Conservation (phyloP, 495 filamentous ascomycete genomes). For the Podospora pseudocomata region DNA sequence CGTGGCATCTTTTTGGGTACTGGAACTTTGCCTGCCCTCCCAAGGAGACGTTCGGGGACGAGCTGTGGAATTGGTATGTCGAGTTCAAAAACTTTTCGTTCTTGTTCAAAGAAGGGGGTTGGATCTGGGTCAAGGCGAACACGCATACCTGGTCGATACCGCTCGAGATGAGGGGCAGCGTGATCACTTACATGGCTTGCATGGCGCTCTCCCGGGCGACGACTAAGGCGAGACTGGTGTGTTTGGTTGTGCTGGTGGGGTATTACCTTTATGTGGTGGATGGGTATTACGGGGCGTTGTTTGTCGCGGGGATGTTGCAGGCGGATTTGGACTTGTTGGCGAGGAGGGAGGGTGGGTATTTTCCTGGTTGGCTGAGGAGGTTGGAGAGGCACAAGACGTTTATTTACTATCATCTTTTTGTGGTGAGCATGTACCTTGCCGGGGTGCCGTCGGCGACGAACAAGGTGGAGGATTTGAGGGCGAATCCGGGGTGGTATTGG, state of each 20-base stretch:
- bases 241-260: constrained; percentile 29
- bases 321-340: constrained; percentile 48
- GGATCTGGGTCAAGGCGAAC: constrained; percentile 36
- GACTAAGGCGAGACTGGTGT: constrained; percentile 34
- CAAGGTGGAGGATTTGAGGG: constrained; percentile 36
- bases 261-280: constrained; percentile 50
- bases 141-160: constrained; percentile 44
- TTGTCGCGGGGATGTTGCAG: constrained; percentile 49
- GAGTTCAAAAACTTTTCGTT: constrained; percentile 60
- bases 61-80: constrained; percentile 52
- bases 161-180: constrained; percentile 41
- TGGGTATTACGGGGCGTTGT: constrained; percentile 44
- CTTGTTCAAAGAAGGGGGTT: constrained; percentile 41
- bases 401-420: constrained; percentile 48
- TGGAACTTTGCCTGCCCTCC: constrained; percentile 34
- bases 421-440: constrained; percentile 41
- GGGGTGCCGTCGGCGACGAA: constrained; percentile 46
- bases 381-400: constrained; percentile 43
- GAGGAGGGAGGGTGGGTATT: constrained; percentile 29
- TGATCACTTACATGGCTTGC: constrained; percentile 46
- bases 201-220: constrained; percentile 41
- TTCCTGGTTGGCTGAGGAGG: constrained; percentile 38
- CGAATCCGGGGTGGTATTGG: constrained; percentile 44
- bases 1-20: constrained; percentile 49
- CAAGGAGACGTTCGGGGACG: constrained; percentile 39